Conservation (phyloP, 1,284 basidiomycete species). For the Cutaneotrichosporon sp. region DNA sequence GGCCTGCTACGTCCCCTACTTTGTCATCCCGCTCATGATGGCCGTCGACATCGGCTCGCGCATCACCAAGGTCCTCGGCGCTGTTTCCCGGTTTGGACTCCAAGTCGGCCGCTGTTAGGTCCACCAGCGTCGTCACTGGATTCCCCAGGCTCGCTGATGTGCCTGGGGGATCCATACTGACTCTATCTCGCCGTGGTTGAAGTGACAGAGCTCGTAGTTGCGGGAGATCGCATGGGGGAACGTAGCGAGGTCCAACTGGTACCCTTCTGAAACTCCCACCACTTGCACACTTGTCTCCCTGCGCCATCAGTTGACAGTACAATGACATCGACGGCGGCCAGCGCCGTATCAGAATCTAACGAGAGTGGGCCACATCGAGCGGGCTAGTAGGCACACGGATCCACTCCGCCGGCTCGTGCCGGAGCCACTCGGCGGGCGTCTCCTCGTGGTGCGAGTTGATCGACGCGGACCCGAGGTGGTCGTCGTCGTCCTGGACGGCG, state of each 20-base stretch:
- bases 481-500: neutral
- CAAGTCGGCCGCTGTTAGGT: too few species aligned
- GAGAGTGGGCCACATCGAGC: neutral
- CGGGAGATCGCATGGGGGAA: too few species aligned
- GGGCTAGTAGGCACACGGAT: neutral
- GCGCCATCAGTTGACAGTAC: neutral
- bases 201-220: too few species aligned
- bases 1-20: constrained; percentile 72
- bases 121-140: too few species aligned
- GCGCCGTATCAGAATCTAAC: neutral
- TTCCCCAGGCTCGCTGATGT: too few species aligned
- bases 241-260: too few species aligned
- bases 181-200: too few species aligned
- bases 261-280: too few species aligned
- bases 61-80: constrained; percentile 28
- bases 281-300: too few species aligned
- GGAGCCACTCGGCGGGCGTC: too few species aligned
- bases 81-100: too few species aligned
- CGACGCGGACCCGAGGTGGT: neutral
- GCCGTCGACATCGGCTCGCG: constrained; percentile 65
- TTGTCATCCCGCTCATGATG: constrained; percentile 69
- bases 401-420: neutral
- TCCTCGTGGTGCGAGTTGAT: neutral
- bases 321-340: neutral
- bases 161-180: too few species aligned